Base-by-base conservation (phyloP, 441 rosid genomes). In the Adansonia grandidieri region DNA sequence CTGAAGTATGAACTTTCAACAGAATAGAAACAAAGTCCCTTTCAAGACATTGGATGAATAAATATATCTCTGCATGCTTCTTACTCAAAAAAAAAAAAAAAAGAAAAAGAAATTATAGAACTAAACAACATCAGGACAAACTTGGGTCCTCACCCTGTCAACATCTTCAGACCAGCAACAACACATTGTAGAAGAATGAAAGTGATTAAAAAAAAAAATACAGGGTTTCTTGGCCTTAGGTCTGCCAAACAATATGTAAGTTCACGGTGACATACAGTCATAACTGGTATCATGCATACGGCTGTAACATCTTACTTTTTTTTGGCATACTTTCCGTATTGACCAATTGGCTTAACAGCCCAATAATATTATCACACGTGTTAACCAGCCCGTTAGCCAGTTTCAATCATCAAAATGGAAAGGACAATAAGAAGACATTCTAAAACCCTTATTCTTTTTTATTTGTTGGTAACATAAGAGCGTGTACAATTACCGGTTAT, bases 111-210 rank as follows among this genome's bases (percentile, higher is more conserved):
- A 1, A 62, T 28, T 14, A 28, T 62, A 13, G 4, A 13, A 62
- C 44, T 28, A 62, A 9, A 62, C 67, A 61, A 61, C 40, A 62
- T 28, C n/a, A 62, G 28, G 28, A 24, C 44, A 62, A 28, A 62
- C 67, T 62, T 24, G 0, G 65, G n/a, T 61, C 15, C 65, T n/a
- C 14, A 60, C 17, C 9, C 13, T 17, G n/a, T 11, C 11, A 32
- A 63, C 68, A 32, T 63, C 19, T 63, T 63, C n/a, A 8, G 68
- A 63, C 68, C 45, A 63, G 6, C 45, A 14, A 44, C 68, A 13
- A 10, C 17, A 13, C 67, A 42, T 62, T 5, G 66, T 61, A 24
- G 9, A 62, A 62, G 67, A 6, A 45, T 45, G 48, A 45, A 45
- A 37, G 28, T 24, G 28, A 8, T 9, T 6, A 9, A 44, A 45